Evolutionary conservation across 176 grass and related monocot genomes (phyloP).

Genomic region (Paspalum notatum): DNA sequence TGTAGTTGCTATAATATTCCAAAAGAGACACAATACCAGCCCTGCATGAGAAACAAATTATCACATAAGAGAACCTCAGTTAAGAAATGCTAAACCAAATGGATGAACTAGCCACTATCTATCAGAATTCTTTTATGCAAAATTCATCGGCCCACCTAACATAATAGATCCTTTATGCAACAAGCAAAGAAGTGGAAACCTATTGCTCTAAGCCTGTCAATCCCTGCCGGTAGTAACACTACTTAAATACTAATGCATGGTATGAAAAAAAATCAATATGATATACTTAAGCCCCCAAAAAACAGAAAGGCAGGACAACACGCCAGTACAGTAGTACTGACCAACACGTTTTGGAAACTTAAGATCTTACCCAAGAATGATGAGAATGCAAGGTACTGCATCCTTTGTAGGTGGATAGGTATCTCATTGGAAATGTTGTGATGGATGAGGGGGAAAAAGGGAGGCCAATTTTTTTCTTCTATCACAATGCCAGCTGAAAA

Average conservation of each 20-base stretch:
- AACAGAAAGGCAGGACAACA: not conserved
- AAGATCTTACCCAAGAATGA: constrained; percentile 80
- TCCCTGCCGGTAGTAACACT: constrained; percentile 12
- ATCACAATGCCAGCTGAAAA: constrained; percentile 90
- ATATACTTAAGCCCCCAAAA: constrained; percentile 1
- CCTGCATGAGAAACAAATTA: constrained; percentile 55
- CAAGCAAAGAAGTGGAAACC: constrained; percentile 4
- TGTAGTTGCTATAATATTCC: constrained; percentile 89
- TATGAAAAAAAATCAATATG: not conserved
- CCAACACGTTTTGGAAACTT: not conserved
- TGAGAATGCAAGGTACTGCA: constrained; percentile 92
- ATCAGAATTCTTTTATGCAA: constrained; percentile 5
- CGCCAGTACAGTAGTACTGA: not conserved
- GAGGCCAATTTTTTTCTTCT: constrained; percentile 94
- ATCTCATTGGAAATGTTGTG: constrained; percentile 97
- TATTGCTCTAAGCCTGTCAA: not conserved
- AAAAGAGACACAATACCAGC: constrained; percentile 70
- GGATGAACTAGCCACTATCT: not conserved
- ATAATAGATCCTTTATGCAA: constrained; percentile 13
- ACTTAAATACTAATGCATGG: not conserved
- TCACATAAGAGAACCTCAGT: not conserved
- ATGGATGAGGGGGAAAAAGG: constrained; percentile 89
- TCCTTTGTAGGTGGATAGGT: constrained; percentile 77
- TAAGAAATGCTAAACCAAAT: constrained; percentile 20
- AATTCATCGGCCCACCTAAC: constrained; percentile 21